Evolutionary conservation across 1,284 basidiomycete genomes (phyloP), one percentile per base, ranked within the genome.

Genomic region (Porodaedalea pini): DNA sequence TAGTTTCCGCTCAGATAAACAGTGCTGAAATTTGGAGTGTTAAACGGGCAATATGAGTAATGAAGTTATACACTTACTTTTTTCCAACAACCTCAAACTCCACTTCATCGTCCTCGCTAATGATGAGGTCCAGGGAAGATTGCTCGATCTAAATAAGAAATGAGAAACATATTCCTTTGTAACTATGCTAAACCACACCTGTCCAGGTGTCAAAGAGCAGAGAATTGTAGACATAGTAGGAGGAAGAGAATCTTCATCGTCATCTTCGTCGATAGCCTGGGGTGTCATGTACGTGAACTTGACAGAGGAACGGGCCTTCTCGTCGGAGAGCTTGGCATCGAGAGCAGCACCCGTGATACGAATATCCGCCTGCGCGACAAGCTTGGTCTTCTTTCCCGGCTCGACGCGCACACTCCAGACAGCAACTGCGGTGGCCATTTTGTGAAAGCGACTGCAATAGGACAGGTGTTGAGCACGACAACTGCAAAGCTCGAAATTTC

Each of bases 1-100:
- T 94, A 96, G 77, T 97, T 94, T 60, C 95, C 95, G 62, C 89
- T 84, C 57, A 98, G 74, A 73, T 95, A 87, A 61, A 98, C 80
- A 52, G 86, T 77, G 73, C 92, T 94, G 13, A 39, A 34, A 39
- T 36, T 41, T 37, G 49, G n/a, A n/a, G 25, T 31, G 23, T 3
- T 7, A 13, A 2, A n/a, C 55, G 3, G 52, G 55, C 48, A 44
- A 54, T 25, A 37, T 48, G 25, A 13, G 11, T 31, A 51, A 39
- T 17, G 63, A 51, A 58, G 60, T 54, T 37, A 49, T 47, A 45
- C 17, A 65, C 78, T 63, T 63, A 90, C 92, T 97, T 96, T 73
- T 92, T 87, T 59, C 94, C 95, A 44, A 86, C 79, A 50, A 86
- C 77, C 68, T 92, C 85, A 70, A 97, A 84, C 41, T 76, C 64